A percentile compares a stretch with the other conserved stretches of the same genome.
phyloP scores from a whole-genome alignment of 352 stramenopile genomes.

The Phytophthora cajani region DNA sequence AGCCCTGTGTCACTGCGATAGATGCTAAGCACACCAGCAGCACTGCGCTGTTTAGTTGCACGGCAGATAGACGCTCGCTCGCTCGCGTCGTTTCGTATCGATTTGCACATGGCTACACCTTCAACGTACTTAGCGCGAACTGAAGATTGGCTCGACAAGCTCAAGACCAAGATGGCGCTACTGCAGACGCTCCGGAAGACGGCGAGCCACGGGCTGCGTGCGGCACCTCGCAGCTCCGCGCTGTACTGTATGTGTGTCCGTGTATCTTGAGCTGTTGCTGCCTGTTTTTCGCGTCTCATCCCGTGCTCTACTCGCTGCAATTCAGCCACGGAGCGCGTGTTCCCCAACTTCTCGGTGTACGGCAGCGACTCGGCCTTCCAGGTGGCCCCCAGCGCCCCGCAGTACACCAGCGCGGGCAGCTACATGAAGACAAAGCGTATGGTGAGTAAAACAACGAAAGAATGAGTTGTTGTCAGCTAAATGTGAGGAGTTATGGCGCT shows the following conservation, averaged over 20 bases:
- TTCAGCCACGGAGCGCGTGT: slow-evolving; percentile 65
- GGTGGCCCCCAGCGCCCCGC: slow-evolving; percentile 65
- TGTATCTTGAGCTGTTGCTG: background rate
- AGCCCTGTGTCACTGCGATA: no score
- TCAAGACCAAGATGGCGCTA: slow-evolving; percentile 33
- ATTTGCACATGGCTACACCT: slow-evolving; percentile 11
- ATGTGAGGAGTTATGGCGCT: background rate
- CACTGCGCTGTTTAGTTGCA: background rate
- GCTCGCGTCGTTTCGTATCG: slow-evolving; percentile 38
- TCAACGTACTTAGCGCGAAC: slow-evolving; percentile 20
- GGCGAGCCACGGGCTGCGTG: slow-evolving; percentile 19
- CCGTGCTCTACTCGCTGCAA: slow-evolving; percentile 12
- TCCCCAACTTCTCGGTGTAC: slow-evolving; percentile 80
- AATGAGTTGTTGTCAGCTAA: background rate
- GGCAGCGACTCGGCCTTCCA: slow-evolving; percentile 81
- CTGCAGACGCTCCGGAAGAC: slow-evolving; percentile 45
- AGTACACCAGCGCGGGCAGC: slow-evolving; percentile 67
- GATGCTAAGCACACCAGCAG: background rate
- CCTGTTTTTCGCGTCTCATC: slow-evolving; percentile 14
- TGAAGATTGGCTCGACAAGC: slow-evolving; percentile 14
- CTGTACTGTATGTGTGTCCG: slow-evolving; percentile 39
- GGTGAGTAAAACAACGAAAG: slow-evolving; percentile 32
- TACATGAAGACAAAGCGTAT: slow-evolving; percentile 87
- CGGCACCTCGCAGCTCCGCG: slow-evolving; percentile 26
- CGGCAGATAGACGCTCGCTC: background rate